Percentiles rank a stretch among this genome's conserved stretches.
Conservation (phyloP, 768 basidiomycete genomes). For the Boletus reticulatus region DNA sequence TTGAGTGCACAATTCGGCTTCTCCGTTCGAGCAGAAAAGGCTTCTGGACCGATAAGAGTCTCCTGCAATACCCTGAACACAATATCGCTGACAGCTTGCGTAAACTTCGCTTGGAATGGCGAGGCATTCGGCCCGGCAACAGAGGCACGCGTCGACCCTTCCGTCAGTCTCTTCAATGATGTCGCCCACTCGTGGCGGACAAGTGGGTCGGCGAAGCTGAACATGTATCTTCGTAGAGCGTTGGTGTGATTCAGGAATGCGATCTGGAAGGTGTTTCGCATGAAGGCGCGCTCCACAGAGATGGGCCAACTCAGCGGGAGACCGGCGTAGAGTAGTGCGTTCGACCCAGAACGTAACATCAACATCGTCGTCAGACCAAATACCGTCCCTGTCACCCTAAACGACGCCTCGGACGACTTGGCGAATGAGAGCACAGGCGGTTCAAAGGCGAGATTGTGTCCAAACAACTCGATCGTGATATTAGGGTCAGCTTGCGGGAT, state of each 20-base stretch:
- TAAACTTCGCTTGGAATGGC: conserved; percentile 44
- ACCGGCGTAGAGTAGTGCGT: conserved; percentile 79
- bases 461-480: conserved; percentile 79
- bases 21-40: conserved; percentile 21
- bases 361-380: conserved; percentile 82
- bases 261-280: conserved; percentile 95
- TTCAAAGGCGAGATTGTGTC: conserved; percentile 87
- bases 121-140: conserved; percentile 31
- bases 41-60: conserved; percentile 55
- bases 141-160: conserved; percentile 36
- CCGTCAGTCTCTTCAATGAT: conserved; percentile 66
- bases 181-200: conserved; percentile 73
- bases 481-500: conserved; percentile 84
- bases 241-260: conserved; percentile 73
- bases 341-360: conserved; percentile 79
- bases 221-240: conserved; percentile 86
- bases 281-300: conserved; percentile 87
- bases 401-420: conserved; percentile 77
- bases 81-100: conserved; percentile 68
- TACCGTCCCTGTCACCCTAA: conserved; percentile 84
- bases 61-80: conserved; percentile 86
- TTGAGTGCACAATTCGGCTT: conserved; percentile 36
- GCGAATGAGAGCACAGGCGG: conserved; percentile 80
- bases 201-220: conserved; percentile 81
- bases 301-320: conserved; percentile 78